These are phyloP conservation scores for Neoascochyta sp. DNA, from an alignment of 2,329 filamentous ascomycete genomes.

Conservation along the genomic window DNA sequence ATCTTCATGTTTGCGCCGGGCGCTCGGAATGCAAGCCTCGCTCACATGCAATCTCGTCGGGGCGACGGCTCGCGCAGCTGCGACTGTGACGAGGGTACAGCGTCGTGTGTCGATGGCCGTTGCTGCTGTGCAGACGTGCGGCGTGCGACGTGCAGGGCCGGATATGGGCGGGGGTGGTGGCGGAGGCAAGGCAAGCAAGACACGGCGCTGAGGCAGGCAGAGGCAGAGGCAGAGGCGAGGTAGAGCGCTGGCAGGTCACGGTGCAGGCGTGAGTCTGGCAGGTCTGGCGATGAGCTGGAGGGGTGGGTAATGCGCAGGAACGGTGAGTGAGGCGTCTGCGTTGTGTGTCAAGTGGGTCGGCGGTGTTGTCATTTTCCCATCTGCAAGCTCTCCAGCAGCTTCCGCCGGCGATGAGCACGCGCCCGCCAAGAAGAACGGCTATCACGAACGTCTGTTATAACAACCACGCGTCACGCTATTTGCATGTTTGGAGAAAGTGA, in stretches of 20 bases:
- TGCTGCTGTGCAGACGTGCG: too few species aligned
- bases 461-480: too few species aligned
- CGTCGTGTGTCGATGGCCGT: slow-evolving; percentile 13
- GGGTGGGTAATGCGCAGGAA: slow-evolving; percentile 10
- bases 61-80: too few species aligned
- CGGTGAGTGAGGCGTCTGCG: slow-evolving; percentile 7
- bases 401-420: too few species aligned
- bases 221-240: slow-evolving; percentile 5
- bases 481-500: too few species aligned
- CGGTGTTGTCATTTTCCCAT: slow-evolving; percentile 15
- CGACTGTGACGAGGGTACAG: too few species aligned
- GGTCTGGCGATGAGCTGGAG: slow-evolving; percentile 10
- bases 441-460: too few species aligned
- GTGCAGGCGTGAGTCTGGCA: slow-evolving; percentile 36
- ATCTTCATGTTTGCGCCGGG: slow-evolving; percentile 50
- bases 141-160: slow-evolving; percentile 1
- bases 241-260: slow-evolving; percentile 24
- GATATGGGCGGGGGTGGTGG: slow-evolving; percentile 6
- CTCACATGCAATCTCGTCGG: slow-evolving; percentile 37
- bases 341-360: slow-evolving; percentile 11
- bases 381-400: too few species aligned
- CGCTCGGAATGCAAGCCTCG: slow-evolving; percentile 33
- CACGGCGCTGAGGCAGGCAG: slow-evolving; percentile 2
- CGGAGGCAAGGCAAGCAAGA: slow-evolving; percentile 5
- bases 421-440: too few species aligned